phyloP scores from a whole-genome alignment of 208 protist species.

The Porcisia deanei region DNA sequence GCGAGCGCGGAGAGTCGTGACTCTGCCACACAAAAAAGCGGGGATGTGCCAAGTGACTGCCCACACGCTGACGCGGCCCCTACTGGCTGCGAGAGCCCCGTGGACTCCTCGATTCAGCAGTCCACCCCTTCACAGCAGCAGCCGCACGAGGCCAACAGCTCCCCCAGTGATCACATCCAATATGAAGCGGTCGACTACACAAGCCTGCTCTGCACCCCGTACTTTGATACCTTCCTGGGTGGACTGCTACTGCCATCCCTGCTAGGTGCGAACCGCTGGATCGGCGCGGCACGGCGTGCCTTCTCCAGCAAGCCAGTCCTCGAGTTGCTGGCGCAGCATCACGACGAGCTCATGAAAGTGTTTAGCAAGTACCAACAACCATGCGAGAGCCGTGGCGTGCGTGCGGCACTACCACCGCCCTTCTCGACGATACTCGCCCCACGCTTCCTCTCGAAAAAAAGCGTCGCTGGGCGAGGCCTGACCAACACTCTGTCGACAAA shows the following conservation, averaged over 20 bases:
- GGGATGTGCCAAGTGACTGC: not conserved
- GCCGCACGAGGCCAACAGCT: not conserved
- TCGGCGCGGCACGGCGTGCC: conserved; percentile 24
- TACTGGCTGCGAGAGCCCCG: not conserved
- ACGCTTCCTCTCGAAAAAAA: conserved; percentile 16
- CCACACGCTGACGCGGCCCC: not conserved
- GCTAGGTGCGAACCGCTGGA: conserved; percentile 41
- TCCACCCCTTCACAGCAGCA: conserved; percentile 4
- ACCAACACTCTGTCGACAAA: conserved; percentile 4
- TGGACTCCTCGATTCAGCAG: not conserved
- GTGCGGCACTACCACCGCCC: conserved; percentile 48
- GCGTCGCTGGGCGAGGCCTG: conserved; percentile 13
- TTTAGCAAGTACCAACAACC: conserved; percentile 54
- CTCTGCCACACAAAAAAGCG: not conserved
- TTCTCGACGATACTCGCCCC: conserved; percentile 30
- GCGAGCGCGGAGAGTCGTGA: not conserved
- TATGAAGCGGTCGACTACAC: conserved; percentile 45
- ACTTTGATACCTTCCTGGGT: conserved; percentile 46
- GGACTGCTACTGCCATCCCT: conserved; percentile 49
- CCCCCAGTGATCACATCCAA: conserved; percentile 1
- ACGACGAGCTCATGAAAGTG: conserved; percentile 45
- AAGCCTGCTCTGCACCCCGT: conserved; percentile 36
- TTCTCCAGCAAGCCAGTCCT: conserved; percentile 26
- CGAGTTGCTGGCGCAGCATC: conserved; percentile 34
- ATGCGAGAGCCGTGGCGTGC: conserved; percentile 59